A percentile compares a stretch with the other conserved stretches of the same genome.
Evolutionary conservation across 1,284 basidiomycete genomes (phyloP).

Genomic region (Veloporphyrellus conicus): DNA sequence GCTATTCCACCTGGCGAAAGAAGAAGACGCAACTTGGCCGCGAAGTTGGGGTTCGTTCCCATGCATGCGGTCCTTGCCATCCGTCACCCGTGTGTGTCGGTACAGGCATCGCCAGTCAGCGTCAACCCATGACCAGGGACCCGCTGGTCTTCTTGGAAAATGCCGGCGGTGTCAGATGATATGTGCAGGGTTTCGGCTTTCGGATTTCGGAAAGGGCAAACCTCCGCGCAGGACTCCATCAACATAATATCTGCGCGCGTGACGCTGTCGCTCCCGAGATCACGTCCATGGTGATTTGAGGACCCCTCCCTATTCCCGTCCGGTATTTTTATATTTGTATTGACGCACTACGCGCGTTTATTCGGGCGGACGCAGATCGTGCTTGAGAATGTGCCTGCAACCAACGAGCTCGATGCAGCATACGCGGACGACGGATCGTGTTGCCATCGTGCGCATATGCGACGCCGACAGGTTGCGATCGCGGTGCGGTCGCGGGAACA

Average conservation of each 20-base stretch:
- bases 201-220: slow-evolving; percentile 8
- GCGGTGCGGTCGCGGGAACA: slow-evolving; percentile 29
- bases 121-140: slow-evolving; percentile 2
- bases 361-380: slow-evolving; percentile 8
- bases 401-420: slow-evolving; percentile 11
- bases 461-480: slow-evolving; percentile 17
- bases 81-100: slow-evolving; percentile 9
- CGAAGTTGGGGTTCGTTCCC: slow-evolving; percentile 16
- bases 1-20: slow-evolving; percentile 12
- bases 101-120: slow-evolving; percentile 1
- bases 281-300: slow-evolving; percentile 12
- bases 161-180: slow-evolving; percentile 14
- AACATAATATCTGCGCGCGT: not conserved
- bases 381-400: not conserved
- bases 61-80: slow-evolving; percentile 3
- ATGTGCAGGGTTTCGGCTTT: slow-evolving; percentile 3
- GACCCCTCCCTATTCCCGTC: slow-evolving; percentile 19
- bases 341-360: slow-evolving; percentile 7
- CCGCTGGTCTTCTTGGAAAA: slow-evolving; percentile 15
- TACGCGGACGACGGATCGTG: slow-evolving; percentile 12
- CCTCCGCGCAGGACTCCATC: slow-evolving; percentile 1
- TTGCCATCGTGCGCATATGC: slow-evolving; percentile 18
- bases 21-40: slow-evolving; percentile 12
- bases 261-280: slow-evolving; percentile 30
- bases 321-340: slow-evolving; percentile 5